Conservation (phyloP, 148 eudicot species). For the Hydrangea macrophylla region DNA sequence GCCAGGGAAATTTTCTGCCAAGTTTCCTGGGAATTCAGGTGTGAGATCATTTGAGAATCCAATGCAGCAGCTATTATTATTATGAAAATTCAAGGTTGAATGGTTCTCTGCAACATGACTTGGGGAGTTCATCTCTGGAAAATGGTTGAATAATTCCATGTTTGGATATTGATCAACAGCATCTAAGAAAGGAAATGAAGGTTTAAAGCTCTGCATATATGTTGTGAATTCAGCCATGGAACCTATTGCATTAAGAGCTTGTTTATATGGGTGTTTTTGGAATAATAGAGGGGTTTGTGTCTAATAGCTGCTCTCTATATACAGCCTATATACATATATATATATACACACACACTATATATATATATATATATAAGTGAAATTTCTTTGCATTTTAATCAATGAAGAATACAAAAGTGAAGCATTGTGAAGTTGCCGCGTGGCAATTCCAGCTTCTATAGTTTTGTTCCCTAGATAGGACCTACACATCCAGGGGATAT, state of each 20-base stretch:
- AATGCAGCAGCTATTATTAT: too few species aligned
- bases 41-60: conserved; percentile 35
- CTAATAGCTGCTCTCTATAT: background rate
- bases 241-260: background rate
- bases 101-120: conserved; percentile 13
- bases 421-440: conserved; percentile 22
- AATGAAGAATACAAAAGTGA: conserved; percentile 1
- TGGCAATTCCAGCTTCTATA: conserved; percentile 38
- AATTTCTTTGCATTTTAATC: background rate
- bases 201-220: conserved; percentile 18
- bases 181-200: conserved; percentile 28
- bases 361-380: background rate
- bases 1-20: conserved; percentile 21
- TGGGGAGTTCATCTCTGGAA: conserved; percentile 32
- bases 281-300: background rate
- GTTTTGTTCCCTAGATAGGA: conserved; percentile 35
- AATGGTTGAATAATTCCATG: conserved; percentile 41
- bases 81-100: conserved; percentile 29
- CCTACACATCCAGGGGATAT: conserved; percentile 32
- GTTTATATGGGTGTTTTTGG: background rate
- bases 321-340: background rate
- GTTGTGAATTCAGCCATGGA: conserved; percentile 41
- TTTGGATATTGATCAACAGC: conserved; percentile 47
- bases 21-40: conserved; percentile 21
- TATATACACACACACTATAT: background rate